A percentile compares a stretch with the other conserved stretches of the same genome.
Evolutionary conservation across 768 basidiomycete species (phyloP).

Genomic region (Terana coerulea): DNA sequence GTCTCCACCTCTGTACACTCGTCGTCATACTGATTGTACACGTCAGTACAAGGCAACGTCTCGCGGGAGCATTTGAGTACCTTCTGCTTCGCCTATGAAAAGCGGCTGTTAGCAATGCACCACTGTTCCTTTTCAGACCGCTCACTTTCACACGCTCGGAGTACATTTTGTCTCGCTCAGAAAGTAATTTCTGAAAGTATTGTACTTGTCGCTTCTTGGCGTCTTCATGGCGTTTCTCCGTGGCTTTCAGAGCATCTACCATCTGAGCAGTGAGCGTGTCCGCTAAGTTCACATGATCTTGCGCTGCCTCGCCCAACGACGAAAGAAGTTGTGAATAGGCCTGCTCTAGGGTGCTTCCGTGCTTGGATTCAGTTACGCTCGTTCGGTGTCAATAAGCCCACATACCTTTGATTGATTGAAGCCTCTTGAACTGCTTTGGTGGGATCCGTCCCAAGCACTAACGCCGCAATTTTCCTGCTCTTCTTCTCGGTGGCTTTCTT

Average conservation of each 20-base stretch:
- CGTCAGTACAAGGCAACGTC: neutral
- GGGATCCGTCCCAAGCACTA: slow-evolving; percentile 67
- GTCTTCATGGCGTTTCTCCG: slow-evolving; percentile 64
- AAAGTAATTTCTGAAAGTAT: slow-evolving; percentile 67
- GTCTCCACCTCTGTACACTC: slow-evolving; percentile 71
- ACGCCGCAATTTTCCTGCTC: slow-evolving; percentile 45
- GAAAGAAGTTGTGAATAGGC: slow-evolving; percentile 67
- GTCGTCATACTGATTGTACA: slow-evolving; percentile 61
- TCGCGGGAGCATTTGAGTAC: slow-evolving; percentile 28
- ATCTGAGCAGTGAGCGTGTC: slow-evolving; percentile 58
- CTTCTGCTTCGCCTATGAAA: slow-evolving; percentile 57
- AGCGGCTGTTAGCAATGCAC: neutral
- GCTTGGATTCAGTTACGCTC: slow-evolving; percentile 2
- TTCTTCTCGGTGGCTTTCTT: slow-evolving; percentile 74
- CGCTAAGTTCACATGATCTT: slow-evolving; percentile 67
- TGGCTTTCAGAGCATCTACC: slow-evolving; percentile 53
- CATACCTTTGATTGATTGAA: slow-evolving; percentile 54
- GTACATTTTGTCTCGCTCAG: slow-evolving; percentile 67
- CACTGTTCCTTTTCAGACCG: slow-evolving; percentile 6
- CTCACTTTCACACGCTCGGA: slow-evolving; percentile 65
- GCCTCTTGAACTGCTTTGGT: slow-evolving; percentile 56
- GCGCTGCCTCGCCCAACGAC: slow-evolving; percentile 55
- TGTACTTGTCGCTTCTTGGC: slow-evolving; percentile 70
- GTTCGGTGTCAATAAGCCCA: neutral
- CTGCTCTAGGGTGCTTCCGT: slow-evolving; percentile 63